Evolutionary conservation across 495 filamentous ascomycete genomes (phyloP).

Genomic region (Chaetomium cochliodes): DNA sequence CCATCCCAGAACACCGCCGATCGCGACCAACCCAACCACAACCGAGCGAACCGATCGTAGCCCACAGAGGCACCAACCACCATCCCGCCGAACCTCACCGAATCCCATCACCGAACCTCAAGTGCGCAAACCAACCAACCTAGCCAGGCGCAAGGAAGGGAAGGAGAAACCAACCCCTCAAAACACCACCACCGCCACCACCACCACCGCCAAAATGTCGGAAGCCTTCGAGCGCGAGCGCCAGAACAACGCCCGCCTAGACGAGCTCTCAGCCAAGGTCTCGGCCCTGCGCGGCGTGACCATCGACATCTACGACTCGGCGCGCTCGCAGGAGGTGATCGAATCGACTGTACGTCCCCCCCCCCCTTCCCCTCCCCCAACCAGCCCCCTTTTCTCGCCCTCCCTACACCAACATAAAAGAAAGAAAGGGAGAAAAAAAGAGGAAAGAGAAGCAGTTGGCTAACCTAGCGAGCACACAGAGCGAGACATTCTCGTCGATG

Average conservation of each 20-base stretch:
- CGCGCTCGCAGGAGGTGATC: slow-evolving; percentile 78
- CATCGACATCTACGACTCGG: slow-evolving; percentile 97
- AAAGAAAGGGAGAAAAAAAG: not conserved
- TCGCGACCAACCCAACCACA: not conserved
- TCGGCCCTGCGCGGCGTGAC: slow-evolving; percentile 91
- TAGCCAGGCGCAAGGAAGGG: not conserved
- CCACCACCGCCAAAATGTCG: slow-evolving; percentile 60
- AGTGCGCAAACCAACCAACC: not conserved
- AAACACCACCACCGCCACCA: not conserved
- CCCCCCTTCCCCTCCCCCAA: not conserved
- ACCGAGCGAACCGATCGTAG: not conserved
- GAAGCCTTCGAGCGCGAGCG: slow-evolving; percentile 93
- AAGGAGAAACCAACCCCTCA: not conserved
- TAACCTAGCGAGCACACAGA: slow-evolving; percentile 33
- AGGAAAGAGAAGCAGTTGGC: not conserved
- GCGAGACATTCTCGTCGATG: slow-evolving; percentile 61
- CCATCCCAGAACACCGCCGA: not conserved
- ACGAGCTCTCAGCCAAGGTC: slow-evolving; percentile 86
- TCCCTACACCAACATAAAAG: not conserved
- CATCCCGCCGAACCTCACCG: not conserved
- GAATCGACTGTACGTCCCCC: slow-evolving; percentile 69
- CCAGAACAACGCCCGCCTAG: slow-evolving; percentile 94
- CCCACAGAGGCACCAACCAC: not conserved
- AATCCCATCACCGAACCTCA: not conserved
- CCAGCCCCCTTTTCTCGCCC: no score